Evolutionary conservation across 2,329 filamentous ascomycete genomes (phyloP).

Genomic region (Bertia moriformis): DNA sequence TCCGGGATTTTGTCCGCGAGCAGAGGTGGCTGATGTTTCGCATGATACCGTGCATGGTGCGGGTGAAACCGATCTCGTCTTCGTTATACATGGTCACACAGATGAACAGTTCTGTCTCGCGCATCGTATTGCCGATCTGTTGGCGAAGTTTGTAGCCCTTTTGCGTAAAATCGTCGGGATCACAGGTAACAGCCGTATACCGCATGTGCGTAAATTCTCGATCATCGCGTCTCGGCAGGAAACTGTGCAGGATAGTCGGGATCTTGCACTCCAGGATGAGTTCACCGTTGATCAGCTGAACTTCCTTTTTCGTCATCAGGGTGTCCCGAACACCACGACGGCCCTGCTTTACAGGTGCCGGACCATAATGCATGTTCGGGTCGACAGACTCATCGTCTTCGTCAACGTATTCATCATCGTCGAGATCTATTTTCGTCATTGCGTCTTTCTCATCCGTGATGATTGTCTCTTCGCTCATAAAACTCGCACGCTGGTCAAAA

Average conservation of each 20-base stretch:
- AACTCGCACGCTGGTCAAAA: slow-evolving; percentile 26
- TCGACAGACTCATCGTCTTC: slow-evolving; percentile 12
- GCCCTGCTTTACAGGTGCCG: slow-evolving; percentile 51
- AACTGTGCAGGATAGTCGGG: slow-evolving; percentile 62
- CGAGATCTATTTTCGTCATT: neutral
- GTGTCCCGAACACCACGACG: slow-evolving; percentile 51
- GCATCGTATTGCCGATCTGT: slow-evolving; percentile 44
- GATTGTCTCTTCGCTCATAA: slow-evolving; percentile 9
- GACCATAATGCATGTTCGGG: slow-evolving; percentile 50
- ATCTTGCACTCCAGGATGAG: slow-evolving; percentile 67
- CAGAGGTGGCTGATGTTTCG: slow-evolving; percentile 63
- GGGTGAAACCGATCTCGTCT: slow-evolving; percentile 53
- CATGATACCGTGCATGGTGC: slow-evolving; percentile 55
- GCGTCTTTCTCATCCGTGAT: slow-evolving; percentile 9
- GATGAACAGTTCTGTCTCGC: slow-evolving; percentile 59
- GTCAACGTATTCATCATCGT: neutral
- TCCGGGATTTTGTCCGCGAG: slow-evolving; percentile 47
- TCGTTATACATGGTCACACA: slow-evolving; percentile 65
- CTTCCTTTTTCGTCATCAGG: slow-evolving; percentile 60
- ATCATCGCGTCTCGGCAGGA: slow-evolving; percentile 56
- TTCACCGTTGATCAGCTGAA: slow-evolving; percentile 60
- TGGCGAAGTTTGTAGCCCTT: slow-evolving; percentile 60
- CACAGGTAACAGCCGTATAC: slow-evolving; percentile 66
- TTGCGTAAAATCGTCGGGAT: slow-evolving; percentile 60
- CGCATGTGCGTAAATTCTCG: slow-evolving; percentile 67